Conservation (phyloP, 1,284 basidiomycete genomes). For the Ustilago curta region DNA sequence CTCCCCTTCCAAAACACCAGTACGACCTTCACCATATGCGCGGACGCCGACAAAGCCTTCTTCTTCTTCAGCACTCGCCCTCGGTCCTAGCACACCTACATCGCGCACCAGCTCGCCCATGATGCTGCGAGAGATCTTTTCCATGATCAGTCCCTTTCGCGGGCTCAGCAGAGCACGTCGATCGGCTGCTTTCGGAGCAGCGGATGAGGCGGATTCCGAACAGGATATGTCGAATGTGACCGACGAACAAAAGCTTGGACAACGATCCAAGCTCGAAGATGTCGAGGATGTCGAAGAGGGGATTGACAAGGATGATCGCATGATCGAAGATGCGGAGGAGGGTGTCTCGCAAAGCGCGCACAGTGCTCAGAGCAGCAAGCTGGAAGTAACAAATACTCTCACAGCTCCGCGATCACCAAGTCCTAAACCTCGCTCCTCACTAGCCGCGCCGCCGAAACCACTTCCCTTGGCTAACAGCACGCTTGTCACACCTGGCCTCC, state of each 20-base stretch:
- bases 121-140: slow-evolving; percentile 50
- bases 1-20: slow-evolving; percentile 33
- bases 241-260: neutral
- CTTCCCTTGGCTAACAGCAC: slow-evolving; percentile 37
- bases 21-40: slow-evolving; percentile 36
- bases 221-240: slow-evolving; percentile 5
- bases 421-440: slow-evolving; percentile 11
- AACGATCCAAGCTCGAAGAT: slow-evolving; percentile 1
- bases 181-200: slow-evolving; percentile 48
- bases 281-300: slow-evolving; percentile 16
- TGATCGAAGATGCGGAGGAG: slow-evolving; percentile 41
- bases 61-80: slow-evolving; percentile 18
- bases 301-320: slow-evolving; percentile 28
- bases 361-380: neutral
- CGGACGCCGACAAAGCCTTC: slow-evolving; percentile 39
- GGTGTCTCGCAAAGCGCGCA: neutral
- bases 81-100: slow-evolving; percentile 37
- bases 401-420: slow-evolving; percentile 19
- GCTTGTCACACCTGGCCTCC: slow-evolving; percentile 45
- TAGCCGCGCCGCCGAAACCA: slow-evolving; percentile 18
- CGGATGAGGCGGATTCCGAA: slow-evolving; percentile 16
- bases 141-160: slow-evolving; percentile 51
- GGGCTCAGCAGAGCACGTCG: slow-evolving; percentile 33
- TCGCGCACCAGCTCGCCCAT: slow-evolving; percentile 43
- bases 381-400: slow-evolving; percentile 5